Evolutionary conservation across 495 filamentous ascomycete species (phyloP), one percentile per base, ranked within the genome.

Genomic region (Penicillium dipodomyicola): DNA sequence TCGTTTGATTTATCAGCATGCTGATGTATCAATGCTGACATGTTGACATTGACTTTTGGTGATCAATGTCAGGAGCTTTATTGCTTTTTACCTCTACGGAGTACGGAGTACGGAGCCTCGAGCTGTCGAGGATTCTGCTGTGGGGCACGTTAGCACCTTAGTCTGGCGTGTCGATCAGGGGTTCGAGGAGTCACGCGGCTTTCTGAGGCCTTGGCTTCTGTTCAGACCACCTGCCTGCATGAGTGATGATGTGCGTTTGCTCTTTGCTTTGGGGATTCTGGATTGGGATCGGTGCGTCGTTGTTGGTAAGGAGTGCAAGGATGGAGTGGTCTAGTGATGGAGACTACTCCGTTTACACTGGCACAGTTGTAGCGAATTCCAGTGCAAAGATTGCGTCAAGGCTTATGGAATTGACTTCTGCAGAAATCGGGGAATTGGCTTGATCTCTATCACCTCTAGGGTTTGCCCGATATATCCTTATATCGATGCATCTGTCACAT

Each of bases 151-250:
- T 25, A 25, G 23, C 23, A 25, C 23, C 14, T 17, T 17, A 25
- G 19, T 11, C 10, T 52, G 42, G 52, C 43, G 40, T 54, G 52
- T 39, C 52, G 52, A 54, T 54, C 52, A 54, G 42, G 52, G 52
- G 49, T 40, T 51, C 12, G 19, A 14, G 52, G 6, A 14, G 42
- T 54, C 52, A 54, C 52, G 43, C 30, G 52, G 52, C 41, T 54
- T 43, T 37, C 15, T 2, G 15, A 17, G 17, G 42, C 42, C 32
- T 46, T 2, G 42, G 30, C n/a, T 35, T 20, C 47, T 6, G 29
- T 53, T 53, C 20, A 45, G 52, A 54, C 42, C 52, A 54, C 52
- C 42, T 47, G 52, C 52, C 41, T 54, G 42, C 42, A 47, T 54
- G 19, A 29, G 52, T 27, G 30, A 47, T 27, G 52, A 40, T 54